Evolutionary conservation across 208 protist species (phyloP).

Genomic region (Leishmania turanica): DNA sequence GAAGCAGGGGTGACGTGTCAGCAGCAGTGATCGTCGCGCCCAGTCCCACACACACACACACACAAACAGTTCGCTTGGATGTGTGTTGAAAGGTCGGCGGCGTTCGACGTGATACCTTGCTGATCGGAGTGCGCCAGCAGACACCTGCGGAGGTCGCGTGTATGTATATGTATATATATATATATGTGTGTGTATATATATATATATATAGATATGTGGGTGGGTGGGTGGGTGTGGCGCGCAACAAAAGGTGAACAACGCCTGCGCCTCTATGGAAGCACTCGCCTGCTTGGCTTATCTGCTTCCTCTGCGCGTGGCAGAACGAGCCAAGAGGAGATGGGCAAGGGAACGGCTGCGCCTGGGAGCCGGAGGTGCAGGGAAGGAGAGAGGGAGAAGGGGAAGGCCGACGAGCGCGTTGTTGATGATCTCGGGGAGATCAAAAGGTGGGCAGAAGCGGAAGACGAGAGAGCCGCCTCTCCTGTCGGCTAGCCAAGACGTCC

Average conservation of each 20-base stretch:
- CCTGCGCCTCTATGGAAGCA: neutral
- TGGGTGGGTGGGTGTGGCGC: neutral
- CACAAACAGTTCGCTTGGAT: too few relatives aligned
- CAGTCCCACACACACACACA: too few relatives aligned
- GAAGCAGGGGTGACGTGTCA: neutral
- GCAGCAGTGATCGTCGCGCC: neutral
- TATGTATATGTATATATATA: neutral
- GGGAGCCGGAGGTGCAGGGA: neutral
- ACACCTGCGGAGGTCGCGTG: neutral
- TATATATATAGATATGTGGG: neutral
- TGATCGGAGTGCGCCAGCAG: neutral
- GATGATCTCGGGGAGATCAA: neutral
- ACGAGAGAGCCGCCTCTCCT: neutral
- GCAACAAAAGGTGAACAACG: neutral
- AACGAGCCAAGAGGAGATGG: neutral
- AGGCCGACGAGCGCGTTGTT: neutral
- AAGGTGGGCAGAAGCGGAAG: neutral
- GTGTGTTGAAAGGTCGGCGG: neutral
- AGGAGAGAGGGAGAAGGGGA: neutral
- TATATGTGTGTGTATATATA: neutral
- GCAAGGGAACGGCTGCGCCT: neutral
- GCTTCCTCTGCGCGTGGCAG: neutral
- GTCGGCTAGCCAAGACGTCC: neutral
- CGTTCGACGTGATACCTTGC: neutral
- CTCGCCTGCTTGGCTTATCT: neutral